Conservation (phyloP, 805 yeast genomes). For the Maudiozyma bulderi region DNA sequence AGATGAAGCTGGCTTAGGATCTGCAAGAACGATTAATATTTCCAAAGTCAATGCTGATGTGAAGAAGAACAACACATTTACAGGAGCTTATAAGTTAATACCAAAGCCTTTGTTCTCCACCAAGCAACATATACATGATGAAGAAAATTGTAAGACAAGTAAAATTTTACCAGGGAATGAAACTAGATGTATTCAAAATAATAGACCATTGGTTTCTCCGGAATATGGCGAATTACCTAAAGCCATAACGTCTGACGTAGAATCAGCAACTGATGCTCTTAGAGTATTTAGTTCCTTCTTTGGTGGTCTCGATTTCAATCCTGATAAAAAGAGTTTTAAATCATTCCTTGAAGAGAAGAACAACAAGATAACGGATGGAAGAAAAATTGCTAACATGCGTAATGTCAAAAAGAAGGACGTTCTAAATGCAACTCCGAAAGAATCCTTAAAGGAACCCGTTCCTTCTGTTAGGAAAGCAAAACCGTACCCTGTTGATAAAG, state of each 20-base stretch:
- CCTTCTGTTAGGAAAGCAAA: background rate
- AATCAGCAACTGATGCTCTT: background rate
- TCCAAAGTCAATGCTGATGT: slow-evolving; percentile 37
- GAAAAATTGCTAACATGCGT: background rate
- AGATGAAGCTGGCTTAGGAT: slow-evolving; percentile 1
- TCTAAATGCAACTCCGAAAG: background rate
- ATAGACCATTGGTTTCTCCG: background rate
- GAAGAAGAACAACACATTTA: slow-evolving; percentile 49
- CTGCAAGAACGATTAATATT: slow-evolving; percentile 35
- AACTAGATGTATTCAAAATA: background rate
- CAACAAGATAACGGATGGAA: background rate
- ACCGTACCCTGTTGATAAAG: background rate
- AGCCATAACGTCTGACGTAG: background rate
- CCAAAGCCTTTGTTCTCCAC: slow-evolving; percentile 49
- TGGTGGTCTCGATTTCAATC: slow-evolving; percentile 16
- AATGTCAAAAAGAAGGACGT: slow-evolving; percentile 2
- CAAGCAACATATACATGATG: background rate
- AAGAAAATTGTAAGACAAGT: background rate
- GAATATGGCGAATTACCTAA: background rate
- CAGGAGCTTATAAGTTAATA: slow-evolving; percentile 50
- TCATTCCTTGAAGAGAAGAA: slow-evolving; percentile 20
- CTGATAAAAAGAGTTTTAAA: slow-evolving; percentile 24
- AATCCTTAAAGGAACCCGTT: background rate
- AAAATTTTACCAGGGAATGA: background rate
- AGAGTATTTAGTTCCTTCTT: background rate